These are phyloP conservation scores for Pythium chondricola DNA, from an alignment of 352 stramenopile species.

Conservation along the genomic window DNA sequence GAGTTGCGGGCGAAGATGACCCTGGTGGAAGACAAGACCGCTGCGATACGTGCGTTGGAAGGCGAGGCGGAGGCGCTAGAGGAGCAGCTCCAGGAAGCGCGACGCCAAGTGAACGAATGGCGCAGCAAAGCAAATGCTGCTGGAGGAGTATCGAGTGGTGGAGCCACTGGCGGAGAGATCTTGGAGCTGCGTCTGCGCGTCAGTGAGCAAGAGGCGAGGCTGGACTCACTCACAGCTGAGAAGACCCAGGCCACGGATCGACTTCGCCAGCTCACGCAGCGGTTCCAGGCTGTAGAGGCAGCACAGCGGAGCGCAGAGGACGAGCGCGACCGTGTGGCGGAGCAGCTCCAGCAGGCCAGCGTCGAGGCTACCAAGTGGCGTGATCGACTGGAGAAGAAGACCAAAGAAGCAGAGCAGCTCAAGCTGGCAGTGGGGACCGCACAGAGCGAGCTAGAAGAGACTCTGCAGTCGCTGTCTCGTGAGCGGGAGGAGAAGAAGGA, in stretches of 20 bases:
- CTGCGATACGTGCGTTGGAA: constrained; percentile 16
- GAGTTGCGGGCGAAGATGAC: constrained; percentile 15
- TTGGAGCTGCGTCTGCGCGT: constrained; percentile 17
- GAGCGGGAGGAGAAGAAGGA: constrained; percentile 28
- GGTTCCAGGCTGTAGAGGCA: constrained; percentile 12
- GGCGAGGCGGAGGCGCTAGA: constrained; percentile 23
- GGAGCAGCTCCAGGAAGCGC: constrained; percentile 24
- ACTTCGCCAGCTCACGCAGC: constrained; percentile 19
- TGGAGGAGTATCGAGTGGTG: background rate
- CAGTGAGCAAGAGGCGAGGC: constrained; percentile 21
- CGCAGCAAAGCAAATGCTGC: constrained; percentile 2
- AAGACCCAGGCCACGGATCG: constrained; percentile 33
- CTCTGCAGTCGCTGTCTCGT: constrained; percentile 18
- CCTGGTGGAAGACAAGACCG: constrained; percentile 22
- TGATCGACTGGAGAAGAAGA: constrained; percentile 26
- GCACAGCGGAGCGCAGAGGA: constrained; percentile 1
- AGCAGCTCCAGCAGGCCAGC: constrained; percentile 13
- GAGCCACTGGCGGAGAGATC: constrained; percentile 2
- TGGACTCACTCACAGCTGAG: constrained; percentile 19
- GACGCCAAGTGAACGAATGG: constrained; percentile 13
- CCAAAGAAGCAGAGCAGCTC: constrained; percentile 27
- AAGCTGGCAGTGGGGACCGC: constrained; percentile 9
- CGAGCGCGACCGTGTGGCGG: constrained; percentile 16
- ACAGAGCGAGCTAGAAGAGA: constrained; percentile 27
- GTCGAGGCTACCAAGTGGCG: constrained; percentile 27